A percentile compares a stretch with the other conserved stretches of the same genome.
These are phyloP conservation scores for Lithospermum erythrorhizon DNA, from an alignment of 257 asterid genomes.

Conservation along the genomic window DNA sequence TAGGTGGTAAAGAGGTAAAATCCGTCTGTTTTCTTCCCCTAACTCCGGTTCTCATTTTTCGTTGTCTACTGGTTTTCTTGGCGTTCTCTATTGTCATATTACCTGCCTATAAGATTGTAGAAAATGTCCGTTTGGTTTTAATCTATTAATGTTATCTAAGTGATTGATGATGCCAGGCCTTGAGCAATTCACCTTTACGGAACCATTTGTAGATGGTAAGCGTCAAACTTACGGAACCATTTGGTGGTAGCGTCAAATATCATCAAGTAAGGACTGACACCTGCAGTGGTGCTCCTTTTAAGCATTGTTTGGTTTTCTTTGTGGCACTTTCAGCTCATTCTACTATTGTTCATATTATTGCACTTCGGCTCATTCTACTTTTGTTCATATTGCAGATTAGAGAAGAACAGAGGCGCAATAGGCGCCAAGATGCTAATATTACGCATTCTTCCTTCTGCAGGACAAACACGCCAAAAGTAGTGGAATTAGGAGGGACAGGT, in stretches of 20 bases:
- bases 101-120: neutral
- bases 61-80: too few relatives aligned
- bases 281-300: neutral
- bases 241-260: too few relatives aligned
- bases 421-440: neutral
- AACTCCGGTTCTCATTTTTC: too few relatives aligned
- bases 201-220: slow-evolving; percentile 52
- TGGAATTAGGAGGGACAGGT: slow-evolving; percentile 65
- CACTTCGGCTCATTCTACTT: too few relatives aligned
- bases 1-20: too few relatives aligned
- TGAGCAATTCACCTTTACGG: slow-evolving; percentile 30
- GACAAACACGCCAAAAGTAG: slow-evolving; percentile 48
- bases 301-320: neutral
- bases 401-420: slow-evolving; percentile 57
- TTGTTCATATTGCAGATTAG: slow-evolving; percentile 55
- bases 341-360: neutral
- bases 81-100: too few relatives aligned
- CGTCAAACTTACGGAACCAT: too few relatives aligned
- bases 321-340: neutral
- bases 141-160: neutral
- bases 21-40: too few relatives aligned
- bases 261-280: slow-evolving; percentile 43
- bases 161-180: slow-evolving; percentile 29
- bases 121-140: neutral
- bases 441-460: slow-evolving; percentile 25